phyloP scores from a whole-genome alignment of 129 eudicot species.

The Helianthus annuus region DNA sequence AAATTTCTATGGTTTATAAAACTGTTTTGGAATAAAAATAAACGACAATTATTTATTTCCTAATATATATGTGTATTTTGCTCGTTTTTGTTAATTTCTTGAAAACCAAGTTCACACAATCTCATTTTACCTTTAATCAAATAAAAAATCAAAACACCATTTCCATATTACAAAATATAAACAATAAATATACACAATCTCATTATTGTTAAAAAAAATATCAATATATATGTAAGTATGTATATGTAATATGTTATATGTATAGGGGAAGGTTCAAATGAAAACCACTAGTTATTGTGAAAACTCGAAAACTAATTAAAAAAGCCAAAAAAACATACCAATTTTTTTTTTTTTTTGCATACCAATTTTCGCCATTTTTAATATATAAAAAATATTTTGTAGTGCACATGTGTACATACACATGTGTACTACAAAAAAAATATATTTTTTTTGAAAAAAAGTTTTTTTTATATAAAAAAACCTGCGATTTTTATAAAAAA shows the following conservation, averaged over 20 bases:
- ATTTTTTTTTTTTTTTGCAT: too few relatives aligned
- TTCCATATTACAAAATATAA: neutral
- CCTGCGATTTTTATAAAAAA: too few relatives aligned
- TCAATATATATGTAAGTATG: neutral
- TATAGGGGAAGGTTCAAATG: too few relatives aligned
- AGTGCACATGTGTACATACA: too few relatives aligned
- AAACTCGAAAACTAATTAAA: too few relatives aligned
- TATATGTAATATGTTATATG: neutral
- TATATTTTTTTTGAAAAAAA: too few relatives aligned
- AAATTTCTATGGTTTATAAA: neutral
- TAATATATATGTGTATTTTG: neutral
- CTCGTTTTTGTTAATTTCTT: neutral
- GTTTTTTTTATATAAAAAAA: too few relatives aligned
- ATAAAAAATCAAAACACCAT: neutral
- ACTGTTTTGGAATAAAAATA: constrained; percentile 10
- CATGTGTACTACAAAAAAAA: too few relatives aligned
- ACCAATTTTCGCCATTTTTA: too few relatives aligned
- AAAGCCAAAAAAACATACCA: too few relatives aligned
- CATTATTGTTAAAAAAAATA: neutral
- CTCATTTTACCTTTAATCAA: neutral
- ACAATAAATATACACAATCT: neutral
- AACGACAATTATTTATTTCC: neutral
- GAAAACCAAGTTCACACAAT: neutral
- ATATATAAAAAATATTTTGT: too few relatives aligned
- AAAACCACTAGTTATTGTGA: too few relatives aligned